phyloP scores from a whole-genome alignment of 495 filamentous ascomycete genomes.

The Sporormia fimetaria region DNA sequence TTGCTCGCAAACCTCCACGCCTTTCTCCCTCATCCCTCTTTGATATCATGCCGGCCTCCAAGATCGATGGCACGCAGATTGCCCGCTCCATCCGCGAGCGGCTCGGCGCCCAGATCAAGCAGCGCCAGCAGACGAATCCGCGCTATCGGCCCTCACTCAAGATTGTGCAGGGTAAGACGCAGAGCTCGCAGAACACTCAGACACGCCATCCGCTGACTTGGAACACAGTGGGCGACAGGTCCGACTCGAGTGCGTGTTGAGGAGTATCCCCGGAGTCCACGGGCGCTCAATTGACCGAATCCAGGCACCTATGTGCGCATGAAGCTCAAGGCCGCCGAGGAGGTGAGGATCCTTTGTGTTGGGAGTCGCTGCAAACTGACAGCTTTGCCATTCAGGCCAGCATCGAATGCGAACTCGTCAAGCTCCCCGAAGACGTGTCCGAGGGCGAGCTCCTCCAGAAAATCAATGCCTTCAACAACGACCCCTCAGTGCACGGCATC shows the following conservation, averaged over 20 bases:
- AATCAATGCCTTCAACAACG: slow-evolving; percentile 73
- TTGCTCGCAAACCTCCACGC: background rate
- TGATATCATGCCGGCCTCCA: slow-evolving; percentile 75
- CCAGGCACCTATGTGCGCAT: slow-evolving; percentile 96
- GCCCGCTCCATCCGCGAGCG: slow-evolving; percentile 77
- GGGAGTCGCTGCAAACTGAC: background rate
- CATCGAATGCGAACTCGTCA: slow-evolving; percentile 75
- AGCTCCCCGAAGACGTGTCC: slow-evolving; percentile 67
- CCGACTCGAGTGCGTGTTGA: slow-evolving; percentile 87
- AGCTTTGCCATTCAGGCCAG: slow-evolving; percentile 51
- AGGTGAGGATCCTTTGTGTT: slow-evolving; percentile 42
- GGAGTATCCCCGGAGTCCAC: too few relatives aligned
- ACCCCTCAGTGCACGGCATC: slow-evolving; percentile 78
- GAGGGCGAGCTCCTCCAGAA: slow-evolving; percentile 77
- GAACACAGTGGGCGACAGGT: slow-evolving; percentile 68
- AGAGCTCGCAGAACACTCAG: slow-evolving; percentile 1
- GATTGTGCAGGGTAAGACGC: slow-evolving; percentile 73
- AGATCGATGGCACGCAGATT: slow-evolving; percentile 92
- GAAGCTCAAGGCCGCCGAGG: slow-evolving; percentile 94
- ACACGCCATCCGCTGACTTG: background rate
- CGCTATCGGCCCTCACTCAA: slow-evolving; percentile 78
- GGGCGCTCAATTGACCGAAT: slow-evolving; percentile 15
- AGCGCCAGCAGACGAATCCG: slow-evolving; percentile 68
- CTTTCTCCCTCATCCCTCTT: slow-evolving; percentile 40
- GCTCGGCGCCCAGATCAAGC: slow-evolving; percentile 65